A percentile compares a stretch with the other conserved stretches of the same genome.
Conservation (phyloP, 139 green algal genomes). For the Diplosphaera chodatii region DNA sequence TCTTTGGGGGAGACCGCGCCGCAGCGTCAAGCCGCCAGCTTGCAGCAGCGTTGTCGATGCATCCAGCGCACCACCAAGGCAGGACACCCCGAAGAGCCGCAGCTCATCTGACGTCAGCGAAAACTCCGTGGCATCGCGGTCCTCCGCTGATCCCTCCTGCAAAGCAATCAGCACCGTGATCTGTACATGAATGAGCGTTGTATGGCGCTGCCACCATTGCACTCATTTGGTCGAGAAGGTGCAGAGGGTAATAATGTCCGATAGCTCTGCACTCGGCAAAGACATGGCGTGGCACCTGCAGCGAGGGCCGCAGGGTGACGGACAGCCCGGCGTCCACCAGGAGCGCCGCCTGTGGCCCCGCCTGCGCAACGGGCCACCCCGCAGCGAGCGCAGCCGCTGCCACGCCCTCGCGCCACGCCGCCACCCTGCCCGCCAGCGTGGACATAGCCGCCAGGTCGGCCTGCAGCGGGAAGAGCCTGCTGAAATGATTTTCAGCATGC, state of each 20-base stretch:
- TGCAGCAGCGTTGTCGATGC: background rate
- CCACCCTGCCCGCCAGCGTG: constrained; percentile 6
- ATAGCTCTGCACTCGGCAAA: background rate
- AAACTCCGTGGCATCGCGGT: background rate
- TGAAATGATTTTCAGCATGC: too few relatives aligned
- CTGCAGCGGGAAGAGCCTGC: background rate
- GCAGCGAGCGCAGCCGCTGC: constrained; percentile 10
- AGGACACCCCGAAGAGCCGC: background rate
- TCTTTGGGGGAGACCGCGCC: too few relatives aligned
- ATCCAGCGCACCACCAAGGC: background rate
- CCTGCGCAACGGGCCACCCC: background rate
- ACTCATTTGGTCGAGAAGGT: too few relatives aligned
- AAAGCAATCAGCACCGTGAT: background rate
- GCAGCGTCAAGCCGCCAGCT: background rate
- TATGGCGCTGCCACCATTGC: too few relatives aligned
- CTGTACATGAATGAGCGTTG: too few relatives aligned
- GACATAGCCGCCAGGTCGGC: constrained; percentile 14
- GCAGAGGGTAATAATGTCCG: too few relatives aligned
- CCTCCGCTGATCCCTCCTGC: background rate
- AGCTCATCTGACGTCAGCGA: background rate
- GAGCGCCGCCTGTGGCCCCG: constrained; percentile 9
- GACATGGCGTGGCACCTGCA: constrained; percentile 1
- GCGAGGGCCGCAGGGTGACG: constrained; percentile 6
- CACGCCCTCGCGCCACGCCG: constrained; percentile 7
- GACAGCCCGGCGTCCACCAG: constrained; percentile 16